A percentile compares a stretch with the other conserved stretches of the same genome.
These are phyloP conservation scores for Arachis monticola DNA, from an alignment of 331 rosid genomes.

Conservation along the genomic window DNA sequence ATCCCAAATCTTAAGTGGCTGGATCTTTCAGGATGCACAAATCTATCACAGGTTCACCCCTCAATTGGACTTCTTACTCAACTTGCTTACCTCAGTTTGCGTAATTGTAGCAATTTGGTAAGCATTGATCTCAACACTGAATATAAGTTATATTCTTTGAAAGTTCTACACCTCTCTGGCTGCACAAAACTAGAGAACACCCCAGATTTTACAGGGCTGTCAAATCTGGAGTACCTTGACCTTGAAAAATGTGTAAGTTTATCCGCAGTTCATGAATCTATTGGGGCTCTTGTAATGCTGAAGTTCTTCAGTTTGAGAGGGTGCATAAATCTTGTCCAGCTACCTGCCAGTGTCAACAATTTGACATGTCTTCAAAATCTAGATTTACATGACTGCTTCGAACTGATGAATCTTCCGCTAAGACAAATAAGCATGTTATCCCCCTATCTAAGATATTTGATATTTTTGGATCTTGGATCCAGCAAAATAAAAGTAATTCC, in stretches of 20 bases:
- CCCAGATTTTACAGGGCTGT: background rate
- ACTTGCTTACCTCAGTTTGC: background rate
- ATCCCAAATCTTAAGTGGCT: background rate
- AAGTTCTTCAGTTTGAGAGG: background rate
- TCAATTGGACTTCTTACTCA: background rate
- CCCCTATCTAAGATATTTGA: background rate
- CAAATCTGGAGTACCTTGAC: background rate
- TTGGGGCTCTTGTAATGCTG: background rate
- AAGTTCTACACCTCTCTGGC: background rate
- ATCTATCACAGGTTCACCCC: background rate
- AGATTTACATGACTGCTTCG: background rate
- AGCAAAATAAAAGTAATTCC: background rate
- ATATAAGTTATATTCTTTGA: background rate
- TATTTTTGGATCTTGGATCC: constrained; percentile 2
- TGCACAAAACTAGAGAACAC: background rate
- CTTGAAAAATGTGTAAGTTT: background rate
- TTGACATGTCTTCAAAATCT: constrained; percentile 11
- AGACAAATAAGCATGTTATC: background rate
- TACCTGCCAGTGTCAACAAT: background rate
- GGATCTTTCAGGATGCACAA: background rate
- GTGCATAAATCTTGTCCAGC: background rate
- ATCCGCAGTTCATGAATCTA: background rate
- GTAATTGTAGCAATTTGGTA: background rate
- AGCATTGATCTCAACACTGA: background rate
- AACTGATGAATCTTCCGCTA: background rate